Evolutionary conservation across 306 rosid species (phyloP).

Genomic region (Quercus mongolica): DNA sequence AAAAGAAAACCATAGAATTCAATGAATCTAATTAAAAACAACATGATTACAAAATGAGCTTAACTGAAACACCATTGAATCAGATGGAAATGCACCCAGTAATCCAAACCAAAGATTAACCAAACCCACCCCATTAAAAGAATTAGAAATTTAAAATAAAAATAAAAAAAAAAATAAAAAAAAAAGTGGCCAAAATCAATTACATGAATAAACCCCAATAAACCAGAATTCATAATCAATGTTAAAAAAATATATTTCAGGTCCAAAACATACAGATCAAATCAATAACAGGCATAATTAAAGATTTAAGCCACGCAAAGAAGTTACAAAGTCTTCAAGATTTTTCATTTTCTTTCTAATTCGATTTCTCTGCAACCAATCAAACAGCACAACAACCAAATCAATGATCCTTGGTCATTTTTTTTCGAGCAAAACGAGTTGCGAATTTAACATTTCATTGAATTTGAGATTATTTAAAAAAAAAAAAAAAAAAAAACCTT

Average conservation of each 20-base stretch:
- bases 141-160: neutral
- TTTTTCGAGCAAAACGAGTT: neutral
- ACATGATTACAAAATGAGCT: neutral
- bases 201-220: constrained; percentile 3
- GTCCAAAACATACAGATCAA: constrained; percentile 32
- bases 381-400: constrained; percentile 18
- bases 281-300: neutral
- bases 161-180: neutral
- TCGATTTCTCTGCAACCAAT: constrained; percentile 10
- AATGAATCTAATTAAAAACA: neutral
- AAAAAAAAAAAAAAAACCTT: constrained; percentile 41
- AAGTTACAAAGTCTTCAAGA: neutral
- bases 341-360: neutral
- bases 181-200: neutral
- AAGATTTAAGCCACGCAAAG: neutral
- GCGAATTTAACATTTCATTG: neutral
- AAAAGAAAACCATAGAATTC: neutral
- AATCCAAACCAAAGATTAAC: neutral
- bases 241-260: neutral
- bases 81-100: neutral
- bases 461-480: neutral
- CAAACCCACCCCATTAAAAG: neutral
- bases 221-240: neutral
- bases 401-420: constrained; percentile 28
- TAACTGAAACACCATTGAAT: neutral